Evolutionary conservation across 2,329 filamentous ascomycete species (phyloP), one percentile per base, ranked within the genome.

Genomic region (Periconia digitata): DNA sequence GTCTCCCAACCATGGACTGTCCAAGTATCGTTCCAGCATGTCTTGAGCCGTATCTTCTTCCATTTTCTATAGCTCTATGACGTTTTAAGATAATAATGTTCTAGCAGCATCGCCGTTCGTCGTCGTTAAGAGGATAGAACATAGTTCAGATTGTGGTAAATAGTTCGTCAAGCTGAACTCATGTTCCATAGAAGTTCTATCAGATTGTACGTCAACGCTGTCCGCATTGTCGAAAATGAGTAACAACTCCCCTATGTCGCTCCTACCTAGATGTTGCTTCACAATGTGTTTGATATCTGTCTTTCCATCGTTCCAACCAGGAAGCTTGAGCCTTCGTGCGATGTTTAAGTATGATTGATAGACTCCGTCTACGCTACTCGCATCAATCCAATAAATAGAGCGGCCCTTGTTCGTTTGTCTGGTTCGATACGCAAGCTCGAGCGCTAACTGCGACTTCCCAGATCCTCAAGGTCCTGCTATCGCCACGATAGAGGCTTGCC

Each of bases 351-450:
- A 54, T 16, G 71, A 71, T 45, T 73, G 66, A 20, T 75, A 62
- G 43, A 77, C 67, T 43, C 54, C 70, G 8, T 63, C 66, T 6
- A 55, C 43, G 50, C 68, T 74, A 15, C 65, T 56, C 4, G 70
- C 73, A 2, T 71, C 65, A 3, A 78, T 61, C 75, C 73, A 79
- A 46, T 78, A 70, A 42, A 80, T 56, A 0, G 70, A 74, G 43
- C 62, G 74, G 4, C 68, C 63, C 1, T 66, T 64, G 27, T 62
- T 39, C 35, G 65, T 62, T 8, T 71, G 44, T 46, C 63, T 72
- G 2, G 61, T 63, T 58, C 66, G 71, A 57, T 76, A 68, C 3
- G 71, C 74, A 24, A 76, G 49, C 49, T 74, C 65, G 3, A 78
- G 56, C 34, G 53, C 57, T 6, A 60, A 51, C 48, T 62, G 56